Percentiles rank a stretch among this genome's conserved stretches.
Conservation (phyloP, 495 filamentous ascomycete genomes). For the Penicillium coprophilum region DNA sequence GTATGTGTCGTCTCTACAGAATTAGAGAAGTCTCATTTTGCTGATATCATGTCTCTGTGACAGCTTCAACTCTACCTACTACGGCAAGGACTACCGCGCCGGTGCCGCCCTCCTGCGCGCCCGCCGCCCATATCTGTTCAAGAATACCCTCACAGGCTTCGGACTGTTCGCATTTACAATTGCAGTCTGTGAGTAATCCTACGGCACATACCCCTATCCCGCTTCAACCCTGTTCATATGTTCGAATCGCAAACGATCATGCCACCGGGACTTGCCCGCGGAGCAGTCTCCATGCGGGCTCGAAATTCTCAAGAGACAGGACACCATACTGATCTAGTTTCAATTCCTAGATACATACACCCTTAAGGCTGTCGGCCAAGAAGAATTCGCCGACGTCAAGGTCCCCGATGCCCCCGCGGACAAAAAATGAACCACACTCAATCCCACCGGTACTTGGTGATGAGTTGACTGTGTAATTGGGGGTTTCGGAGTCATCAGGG, state of each 20-base stretch:
- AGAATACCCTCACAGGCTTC: slow-evolving; percentile 76
- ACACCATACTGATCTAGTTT: not conserved
- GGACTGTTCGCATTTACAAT: slow-evolving; percentile 67
- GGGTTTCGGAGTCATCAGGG: slow-evolving; percentile 31
- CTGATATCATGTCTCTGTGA: slow-evolving; percentile 15
- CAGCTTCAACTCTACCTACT: slow-evolving; percentile 84
- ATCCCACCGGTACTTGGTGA: not conserved
- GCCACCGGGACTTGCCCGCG: slow-evolving; percentile 1
- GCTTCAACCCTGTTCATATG: not conserved
- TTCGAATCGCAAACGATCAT: slow-evolving; percentile 1
- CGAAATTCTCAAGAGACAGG: not conserved
- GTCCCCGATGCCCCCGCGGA: slow-evolving; percentile 69
- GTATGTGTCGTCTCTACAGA: slow-evolving; percentile 28
- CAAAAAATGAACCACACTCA: slow-evolving; percentile 18
- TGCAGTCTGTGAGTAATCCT: slow-evolving; percentile 69
- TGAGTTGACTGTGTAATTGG: slow-evolving; percentile 4
- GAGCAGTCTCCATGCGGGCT: not conserved
- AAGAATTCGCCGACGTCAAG: slow-evolving; percentile 95
- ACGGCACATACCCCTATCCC: not conserved
- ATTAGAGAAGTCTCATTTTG: not conserved
- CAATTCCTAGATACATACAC: slow-evolving; percentile 73
- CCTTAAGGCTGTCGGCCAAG: slow-evolving; percentile 84
- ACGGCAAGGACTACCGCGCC: slow-evolving; percentile 78
- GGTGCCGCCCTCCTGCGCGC: slow-evolving; percentile 84
- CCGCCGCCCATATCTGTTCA: slow-evolving; percentile 85